phyloP scores from a whole-genome alignment of 192 early-diverging fungal genomes.

The Coemansia sp. region DNA sequence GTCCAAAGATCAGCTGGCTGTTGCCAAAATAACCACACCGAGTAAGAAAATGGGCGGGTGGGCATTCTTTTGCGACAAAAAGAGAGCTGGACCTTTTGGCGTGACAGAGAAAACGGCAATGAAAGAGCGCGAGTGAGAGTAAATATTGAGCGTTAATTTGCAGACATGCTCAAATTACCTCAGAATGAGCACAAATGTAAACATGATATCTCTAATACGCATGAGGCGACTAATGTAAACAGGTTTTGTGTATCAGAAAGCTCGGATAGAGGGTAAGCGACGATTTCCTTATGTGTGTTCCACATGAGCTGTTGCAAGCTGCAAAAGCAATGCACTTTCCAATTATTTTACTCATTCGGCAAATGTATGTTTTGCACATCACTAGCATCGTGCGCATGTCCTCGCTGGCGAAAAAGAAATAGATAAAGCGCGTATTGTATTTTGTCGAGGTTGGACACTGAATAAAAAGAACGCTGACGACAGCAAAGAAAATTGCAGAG shows the following conservation, averaged over 20 bases:
- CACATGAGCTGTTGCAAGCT: background rate
- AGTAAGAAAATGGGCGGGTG: background rate
- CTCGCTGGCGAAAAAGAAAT: background rate
- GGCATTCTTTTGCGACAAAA: background rate
- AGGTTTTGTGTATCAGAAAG: background rate
- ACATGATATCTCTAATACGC: background rate
- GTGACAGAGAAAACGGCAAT: background rate
- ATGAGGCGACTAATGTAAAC: background rate
- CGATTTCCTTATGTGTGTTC: background rate
- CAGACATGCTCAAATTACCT: background rate
- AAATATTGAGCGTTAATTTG: background rate
- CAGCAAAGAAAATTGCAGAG: background rate
- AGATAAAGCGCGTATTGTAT: no score
- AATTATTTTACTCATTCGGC: conserved; percentile 3
- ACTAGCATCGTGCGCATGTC: background rate
- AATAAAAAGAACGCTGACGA: background rate
- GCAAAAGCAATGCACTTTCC: background rate
- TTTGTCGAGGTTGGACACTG: no score
- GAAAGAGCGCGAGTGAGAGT: background rate
- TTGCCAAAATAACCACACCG: background rate
- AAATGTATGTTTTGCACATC: background rate
- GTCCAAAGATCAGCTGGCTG: background rate
- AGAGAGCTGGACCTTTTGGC: background rate
- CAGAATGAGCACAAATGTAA: background rate
- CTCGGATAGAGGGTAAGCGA: no score